Conservation (phyloP, 306 rosid species). For the Lotus japonicus region DNA sequence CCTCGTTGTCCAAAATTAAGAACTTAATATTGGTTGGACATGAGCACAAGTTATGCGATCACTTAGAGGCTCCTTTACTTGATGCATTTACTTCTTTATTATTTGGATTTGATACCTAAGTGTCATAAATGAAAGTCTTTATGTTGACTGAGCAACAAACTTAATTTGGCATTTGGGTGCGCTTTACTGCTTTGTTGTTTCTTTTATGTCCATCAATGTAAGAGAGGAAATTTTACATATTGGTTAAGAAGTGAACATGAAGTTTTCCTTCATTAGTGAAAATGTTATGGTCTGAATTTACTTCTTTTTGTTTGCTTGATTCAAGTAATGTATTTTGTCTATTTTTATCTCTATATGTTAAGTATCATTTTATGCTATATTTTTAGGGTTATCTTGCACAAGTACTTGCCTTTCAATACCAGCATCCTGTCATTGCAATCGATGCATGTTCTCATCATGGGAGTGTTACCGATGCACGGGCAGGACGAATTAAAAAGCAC, state of each 20-base stretch:
- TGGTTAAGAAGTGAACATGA: conserved; percentile 3
- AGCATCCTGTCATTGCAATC: conserved; percentile 71
- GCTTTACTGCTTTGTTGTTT: conserved; percentile 11
- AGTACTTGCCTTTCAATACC: conserved; percentile 78
- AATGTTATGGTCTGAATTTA: not conserved
- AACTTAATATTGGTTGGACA: not conserved
- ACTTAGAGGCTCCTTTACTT: not conserved
- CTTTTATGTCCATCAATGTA: not conserved
- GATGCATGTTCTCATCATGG: conserved; percentile 95
- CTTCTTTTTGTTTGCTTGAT: not conserved
- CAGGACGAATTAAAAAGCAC: conserved; percentile 65
- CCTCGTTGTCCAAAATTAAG: not conserved
- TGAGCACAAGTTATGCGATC: not conserved
- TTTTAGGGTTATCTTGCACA: conserved; percentile 93
- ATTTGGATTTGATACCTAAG: not conserved
- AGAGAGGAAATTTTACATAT: conserved; percentile 1
- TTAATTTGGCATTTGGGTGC: not conserved
- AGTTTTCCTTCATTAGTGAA: not conserved
- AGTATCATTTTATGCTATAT: not conserved
- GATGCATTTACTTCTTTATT: not conserved
- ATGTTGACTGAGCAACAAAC: not conserved
- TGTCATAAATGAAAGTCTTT: conserved; percentile 1
- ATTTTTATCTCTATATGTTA: not conserved
- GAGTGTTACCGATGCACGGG: conserved; percentile 65
- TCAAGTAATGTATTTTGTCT: not conserved